phyloP scores from a whole-genome alignment of 1,139 yeast genomes.

The Blastobotrys buckinghamii region DNA sequence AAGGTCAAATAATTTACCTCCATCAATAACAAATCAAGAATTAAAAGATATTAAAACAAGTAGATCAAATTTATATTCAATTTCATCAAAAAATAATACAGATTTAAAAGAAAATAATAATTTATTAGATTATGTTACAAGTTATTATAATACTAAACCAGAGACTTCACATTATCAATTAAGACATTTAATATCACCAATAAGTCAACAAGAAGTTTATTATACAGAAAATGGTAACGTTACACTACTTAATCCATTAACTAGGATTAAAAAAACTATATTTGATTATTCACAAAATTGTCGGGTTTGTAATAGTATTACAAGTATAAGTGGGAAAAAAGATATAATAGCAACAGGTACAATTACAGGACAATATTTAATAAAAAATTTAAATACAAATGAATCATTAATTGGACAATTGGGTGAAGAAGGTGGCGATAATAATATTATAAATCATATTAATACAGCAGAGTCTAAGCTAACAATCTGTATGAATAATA shows the following conservation, averaged over 20 bases:
- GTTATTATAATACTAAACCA: constrained; percentile 35
- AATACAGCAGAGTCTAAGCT: constrained; percentile 30
- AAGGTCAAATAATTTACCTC: background rate
- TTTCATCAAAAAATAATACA: background rate
- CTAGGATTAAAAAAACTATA: constrained; percentile 8
- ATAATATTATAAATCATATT: constrained; percentile 54
- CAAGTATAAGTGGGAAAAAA: constrained; percentile 44
- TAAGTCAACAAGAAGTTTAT: constrained; percentile 32
- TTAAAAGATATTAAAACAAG: background rate
- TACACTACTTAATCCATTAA: constrained; percentile 28
- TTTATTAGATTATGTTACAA: constrained; percentile 34
- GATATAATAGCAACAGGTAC: constrained; percentile 49
- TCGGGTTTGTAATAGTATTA: constrained; percentile 35
- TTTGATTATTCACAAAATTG: constrained; percentile 2
- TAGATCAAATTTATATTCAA: background rate
- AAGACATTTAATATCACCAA: constrained; percentile 46
- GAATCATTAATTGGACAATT: constrained; percentile 33
- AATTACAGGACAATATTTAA: constrained; percentile 47
- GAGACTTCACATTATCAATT: constrained; percentile 54
- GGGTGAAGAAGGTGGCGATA: constrained; percentile 30
- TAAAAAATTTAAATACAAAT: constrained; percentile 35
- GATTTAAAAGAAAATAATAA: background rate
- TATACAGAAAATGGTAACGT: constrained; percentile 31
- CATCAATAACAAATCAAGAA: background rate
- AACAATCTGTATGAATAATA: constrained; percentile 48